These are phyloP conservation scores for Tuber melanosporum DNA, from an alignment of 495 filamentous ascomycete genomes.

Conservation along the genomic window DNA sequence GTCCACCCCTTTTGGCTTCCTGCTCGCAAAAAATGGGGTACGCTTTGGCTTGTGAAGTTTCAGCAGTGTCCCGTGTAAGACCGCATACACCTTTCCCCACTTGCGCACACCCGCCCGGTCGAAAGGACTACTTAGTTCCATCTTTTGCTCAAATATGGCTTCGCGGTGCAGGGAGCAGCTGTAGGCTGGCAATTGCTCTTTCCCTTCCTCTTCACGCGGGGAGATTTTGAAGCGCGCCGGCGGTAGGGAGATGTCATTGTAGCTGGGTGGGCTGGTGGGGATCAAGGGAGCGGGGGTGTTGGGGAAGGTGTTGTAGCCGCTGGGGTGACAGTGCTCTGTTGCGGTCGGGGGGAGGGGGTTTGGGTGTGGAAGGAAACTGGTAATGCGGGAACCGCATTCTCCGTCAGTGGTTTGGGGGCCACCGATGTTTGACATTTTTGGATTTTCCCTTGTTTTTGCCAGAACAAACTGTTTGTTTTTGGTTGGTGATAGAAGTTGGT, in stretches of 20 bases:
- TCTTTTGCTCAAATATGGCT: constrained; percentile 52
- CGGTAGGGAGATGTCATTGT: constrained; percentile 34
- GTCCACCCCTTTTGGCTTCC: background rate
- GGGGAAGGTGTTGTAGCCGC: constrained; percentile 24
- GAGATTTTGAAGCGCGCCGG: constrained; percentile 42
- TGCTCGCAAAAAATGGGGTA: constrained; percentile 23
- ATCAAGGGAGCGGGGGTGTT: constrained; percentile 10
- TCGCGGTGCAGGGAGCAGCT: constrained; percentile 52
- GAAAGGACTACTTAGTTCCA: constrained; percentile 55
- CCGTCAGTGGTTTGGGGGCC: constrained; percentile 15
- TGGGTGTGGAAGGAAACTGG: constrained; percentile 27
- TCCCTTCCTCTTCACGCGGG: constrained; percentile 46
- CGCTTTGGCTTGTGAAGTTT: constrained; percentile 52
- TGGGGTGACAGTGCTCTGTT: constrained; percentile 21
- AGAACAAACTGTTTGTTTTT: background rate
- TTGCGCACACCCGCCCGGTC: constrained; percentile 49
- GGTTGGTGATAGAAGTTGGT: background rate
- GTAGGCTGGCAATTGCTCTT: constrained; percentile 51
- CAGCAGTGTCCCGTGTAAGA: constrained; percentile 57
- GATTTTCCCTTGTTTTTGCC: background rate
- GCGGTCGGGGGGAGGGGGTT: constrained; percentile 21
- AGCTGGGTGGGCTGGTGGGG: constrained; percentile 27
- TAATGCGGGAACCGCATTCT: constrained; percentile 22
- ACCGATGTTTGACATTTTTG: background rate
- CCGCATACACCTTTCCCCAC: constrained; percentile 54